Evolutionary conservation across 208 protist species (phyloP).

Genomic region (Angomonas deanei): DNA sequence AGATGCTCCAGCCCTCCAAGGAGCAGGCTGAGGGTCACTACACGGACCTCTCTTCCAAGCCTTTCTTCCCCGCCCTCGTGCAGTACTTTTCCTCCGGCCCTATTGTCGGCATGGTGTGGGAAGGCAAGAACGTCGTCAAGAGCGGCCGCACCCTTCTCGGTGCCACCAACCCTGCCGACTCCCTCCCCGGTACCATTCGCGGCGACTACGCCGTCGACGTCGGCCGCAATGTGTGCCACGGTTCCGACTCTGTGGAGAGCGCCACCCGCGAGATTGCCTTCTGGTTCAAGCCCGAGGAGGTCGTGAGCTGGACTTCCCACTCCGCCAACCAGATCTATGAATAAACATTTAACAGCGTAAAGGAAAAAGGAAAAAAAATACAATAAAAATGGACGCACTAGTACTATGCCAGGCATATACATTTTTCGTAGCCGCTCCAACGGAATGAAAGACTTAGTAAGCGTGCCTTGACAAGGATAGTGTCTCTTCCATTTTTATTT

Average conservation of each 20-base stretch:
- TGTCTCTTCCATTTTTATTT: too few species aligned
- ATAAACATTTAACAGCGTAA: constrained; percentile 16
- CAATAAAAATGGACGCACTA: too few species aligned
- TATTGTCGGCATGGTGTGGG: constrained; percentile 97
- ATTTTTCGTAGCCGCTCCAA: background rate
- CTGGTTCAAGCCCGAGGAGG: constrained; percentile 94
- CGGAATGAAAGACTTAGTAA: too few species aligned
- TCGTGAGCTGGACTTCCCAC: constrained; percentile 78
- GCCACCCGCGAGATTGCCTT: constrained; percentile 94
- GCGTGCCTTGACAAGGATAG: too few species aligned
- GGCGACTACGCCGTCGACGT: constrained; percentile 95
- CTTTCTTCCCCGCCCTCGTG: constrained; percentile 93
- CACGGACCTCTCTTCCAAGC: constrained; percentile 81
- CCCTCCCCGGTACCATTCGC: constrained; percentile 95
- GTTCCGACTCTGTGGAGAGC: constrained; percentile 92
- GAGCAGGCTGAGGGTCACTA: constrained; percentile 90
- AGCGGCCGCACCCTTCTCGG: constrained; percentile 93
- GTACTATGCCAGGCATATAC: background rate
- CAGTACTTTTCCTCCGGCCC: constrained; percentile 95
- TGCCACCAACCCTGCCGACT: constrained; percentile 93
- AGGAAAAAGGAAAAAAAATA: constrained; percentile 1
- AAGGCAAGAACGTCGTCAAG: constrained; percentile 95
- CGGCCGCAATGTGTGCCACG: constrained; percentile 97
- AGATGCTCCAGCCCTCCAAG: constrained; percentile 80
- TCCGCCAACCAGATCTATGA: constrained; percentile 85